Evolutionary conservation across 345 rosid genomes (phyloP).

Genomic region (Ailanthus altissimus): DNA sequence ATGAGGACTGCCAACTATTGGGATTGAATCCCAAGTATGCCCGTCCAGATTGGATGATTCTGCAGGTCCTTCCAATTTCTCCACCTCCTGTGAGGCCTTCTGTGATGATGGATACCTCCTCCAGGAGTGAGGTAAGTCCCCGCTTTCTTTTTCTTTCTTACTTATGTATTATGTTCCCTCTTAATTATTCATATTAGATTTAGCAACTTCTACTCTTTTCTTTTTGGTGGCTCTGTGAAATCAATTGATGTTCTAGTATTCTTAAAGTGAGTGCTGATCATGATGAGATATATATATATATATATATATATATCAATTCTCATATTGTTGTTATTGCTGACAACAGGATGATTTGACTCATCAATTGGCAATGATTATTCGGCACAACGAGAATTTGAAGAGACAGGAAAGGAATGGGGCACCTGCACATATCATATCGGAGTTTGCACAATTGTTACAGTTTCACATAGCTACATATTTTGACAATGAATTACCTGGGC

Average conservation of each 20-base stretch:
- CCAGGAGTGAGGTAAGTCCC: conserved; percentile 78
- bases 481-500: conserved; percentile 98
- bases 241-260: background rate
- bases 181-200: background rate
- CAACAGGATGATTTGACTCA: conserved; percentile 94
- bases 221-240: background rate
- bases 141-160: background rate
- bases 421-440: conserved; percentile 95
- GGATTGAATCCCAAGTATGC: conserved; percentile 97
- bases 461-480: conserved; percentile 93
- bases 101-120: conserved; percentile 94
- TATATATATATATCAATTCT: background rate
- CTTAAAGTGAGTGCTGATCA: background rate
- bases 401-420: conserved; percentile 93
- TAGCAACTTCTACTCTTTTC: background rate
- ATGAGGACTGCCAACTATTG: conserved; percentile 78
- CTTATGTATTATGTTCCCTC: background rate
- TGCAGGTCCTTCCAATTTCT: conserved; percentile 95
- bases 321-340: conserved; percentile 29
- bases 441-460: conserved; percentile 92
- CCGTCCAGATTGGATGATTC: conserved; percentile 99
- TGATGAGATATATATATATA: background rate
- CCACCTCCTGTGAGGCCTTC: conserved; percentile 99
- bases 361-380: conserved; percentile 88
- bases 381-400: conserved; percentile 89